Percentiles rank a stretch among this genome's conserved stretches.
These are phyloP conservation scores for Thelonectria blattea DNA, from an alignment of 2,329 filamentous ascomycete species.

Conservation along the genomic window DNA sequence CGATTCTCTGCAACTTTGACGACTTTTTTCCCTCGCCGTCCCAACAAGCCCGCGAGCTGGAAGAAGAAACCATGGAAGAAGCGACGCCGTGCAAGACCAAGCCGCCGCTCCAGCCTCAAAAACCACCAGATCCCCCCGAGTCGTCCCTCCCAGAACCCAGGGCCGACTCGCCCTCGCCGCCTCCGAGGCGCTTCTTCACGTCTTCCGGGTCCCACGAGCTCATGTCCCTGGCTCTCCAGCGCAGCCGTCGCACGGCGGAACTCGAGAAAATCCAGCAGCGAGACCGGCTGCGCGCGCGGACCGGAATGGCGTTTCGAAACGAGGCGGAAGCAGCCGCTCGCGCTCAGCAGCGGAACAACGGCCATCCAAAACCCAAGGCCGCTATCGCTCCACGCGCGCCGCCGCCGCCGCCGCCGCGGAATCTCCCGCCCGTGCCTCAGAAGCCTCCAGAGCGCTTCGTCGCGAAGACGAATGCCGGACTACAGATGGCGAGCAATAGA, in stretches of 20 bases:
- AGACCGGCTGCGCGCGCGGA: conserved; percentile 34
- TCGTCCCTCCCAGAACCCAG: conserved; percentile 24
- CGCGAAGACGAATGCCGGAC: not conserved
- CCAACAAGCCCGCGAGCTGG: conserved; percentile 61
- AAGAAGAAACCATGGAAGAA: conserved; percentile 40
- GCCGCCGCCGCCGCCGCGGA: not conserved
- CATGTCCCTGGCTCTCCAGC: conserved; percentile 43
- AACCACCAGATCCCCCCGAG: conserved; percentile 15
- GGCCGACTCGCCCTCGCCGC: conserved; percentile 22
- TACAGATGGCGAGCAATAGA: not conserved
- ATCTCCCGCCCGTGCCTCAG: not conserved
- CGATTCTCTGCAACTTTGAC: conserved; percentile 58
- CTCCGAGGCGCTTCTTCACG: conserved; percentile 44
- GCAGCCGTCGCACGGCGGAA: conserved; percentile 44
- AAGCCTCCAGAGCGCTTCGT: not conserved
- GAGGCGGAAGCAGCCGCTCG: conserved; percentile 20
- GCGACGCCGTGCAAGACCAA: conserved; percentile 17
- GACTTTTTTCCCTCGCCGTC: conserved; percentile 63
- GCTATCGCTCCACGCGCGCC: not conserved
- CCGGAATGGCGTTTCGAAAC: conserved; percentile 17
- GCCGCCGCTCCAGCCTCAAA: not conserved
- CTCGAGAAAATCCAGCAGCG: conserved; percentile 38
- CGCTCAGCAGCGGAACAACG: conserved; percentile 6
- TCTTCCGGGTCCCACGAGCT: conserved; percentile 45
- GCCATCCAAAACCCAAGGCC: conserved; percentile 1